A percentile compares a stretch with the other conserved stretches of the same genome.
Evolutionary conservation across 805 yeast species (phyloP).

Genomic region (Starmerella apicola): DNA sequence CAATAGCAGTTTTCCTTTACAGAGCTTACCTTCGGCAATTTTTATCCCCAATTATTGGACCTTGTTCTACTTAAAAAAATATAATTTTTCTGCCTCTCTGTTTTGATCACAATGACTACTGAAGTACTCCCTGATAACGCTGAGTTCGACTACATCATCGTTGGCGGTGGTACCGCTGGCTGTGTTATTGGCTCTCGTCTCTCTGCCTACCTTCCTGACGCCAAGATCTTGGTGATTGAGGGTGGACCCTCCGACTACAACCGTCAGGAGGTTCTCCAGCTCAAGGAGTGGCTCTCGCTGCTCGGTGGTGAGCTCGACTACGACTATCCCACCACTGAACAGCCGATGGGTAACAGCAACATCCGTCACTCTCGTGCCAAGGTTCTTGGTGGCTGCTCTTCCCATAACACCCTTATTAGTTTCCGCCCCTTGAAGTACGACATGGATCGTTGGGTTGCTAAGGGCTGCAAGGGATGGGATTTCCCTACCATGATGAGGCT

Average conservation of each 20-base stretch:
- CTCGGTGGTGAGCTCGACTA: conserved; percentile 26
- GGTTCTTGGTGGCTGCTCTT: conserved; percentile 28
- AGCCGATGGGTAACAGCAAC: conserved; percentile 12
- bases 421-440: conserved; percentile 26
- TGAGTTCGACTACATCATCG: conserved; percentile 22
- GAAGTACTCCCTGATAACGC: conserved; percentile 3
- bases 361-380: conserved; percentile 26
- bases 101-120: conserved; percentile 1
- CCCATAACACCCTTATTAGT: conserved; percentile 27
- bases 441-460: conserved; percentile 25
- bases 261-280: conserved; percentile 7
- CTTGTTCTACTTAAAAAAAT: conserved; percentile 13
- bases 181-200: conserved; percentile 27
- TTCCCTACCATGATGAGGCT: conserved; percentile 22
- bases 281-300: conserved; percentile 17
- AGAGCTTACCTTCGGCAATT: too few relatives aligned
- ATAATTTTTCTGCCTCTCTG: too few relatives aligned
- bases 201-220: conserved; percentile 25
- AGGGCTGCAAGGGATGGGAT: conserved; percentile 27
- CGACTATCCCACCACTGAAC: conserved; percentile 25
- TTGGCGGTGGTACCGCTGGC: conserved; percentile 28
- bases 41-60: neutral
- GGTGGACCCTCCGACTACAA: conserved; percentile 23
- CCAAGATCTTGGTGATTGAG: conserved; percentile 24
- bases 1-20: too few relatives aligned